Evolutionary conservation across 768 basidiomycete species (phyloP).

Genomic region (Leccinum disarticulatum): DNA sequence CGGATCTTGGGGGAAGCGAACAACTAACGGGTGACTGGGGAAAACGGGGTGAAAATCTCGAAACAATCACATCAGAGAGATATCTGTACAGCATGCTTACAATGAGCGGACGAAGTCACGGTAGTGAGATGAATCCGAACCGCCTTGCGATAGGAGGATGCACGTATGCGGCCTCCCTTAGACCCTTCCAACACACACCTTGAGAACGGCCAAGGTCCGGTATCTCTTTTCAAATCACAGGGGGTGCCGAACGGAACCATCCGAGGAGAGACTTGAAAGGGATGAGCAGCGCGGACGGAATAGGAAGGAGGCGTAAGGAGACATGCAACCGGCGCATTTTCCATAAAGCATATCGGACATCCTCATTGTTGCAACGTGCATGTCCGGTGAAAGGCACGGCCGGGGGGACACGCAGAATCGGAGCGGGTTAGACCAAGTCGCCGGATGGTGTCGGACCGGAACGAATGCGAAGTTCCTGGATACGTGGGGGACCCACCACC

Average conservation of each 20-base stretch:
- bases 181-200: neutral
- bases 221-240: constrained; percentile 1
- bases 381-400: neutral
- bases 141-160: neutral
- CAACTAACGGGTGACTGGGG: neutral
- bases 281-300: constrained; percentile 6
- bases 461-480: neutral
- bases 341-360: constrained; percentile 8
- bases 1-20: constrained; percentile 10
- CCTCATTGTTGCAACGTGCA: constrained; percentile 21
- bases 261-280: neutral
- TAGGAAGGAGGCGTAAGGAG: neutral
- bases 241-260: constrained; percentile 7
- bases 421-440: neutral
- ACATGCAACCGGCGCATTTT: neutral
- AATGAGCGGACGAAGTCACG: constrained; percentile 1
- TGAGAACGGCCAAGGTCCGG: constrained; percentile 4
- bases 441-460: neutral
- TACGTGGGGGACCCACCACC: neutral
- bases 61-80: constrained; percentile 9
- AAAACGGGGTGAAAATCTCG: neutral
- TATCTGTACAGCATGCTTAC: no score
- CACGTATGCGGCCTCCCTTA: neutral
- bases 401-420: neutral
- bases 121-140: constrained; percentile 13